Evolutionary conservation across 2,329 filamentous ascomycete species (phyloP).

Genomic region (Colletotrichum gloeosporioides): DNA sequence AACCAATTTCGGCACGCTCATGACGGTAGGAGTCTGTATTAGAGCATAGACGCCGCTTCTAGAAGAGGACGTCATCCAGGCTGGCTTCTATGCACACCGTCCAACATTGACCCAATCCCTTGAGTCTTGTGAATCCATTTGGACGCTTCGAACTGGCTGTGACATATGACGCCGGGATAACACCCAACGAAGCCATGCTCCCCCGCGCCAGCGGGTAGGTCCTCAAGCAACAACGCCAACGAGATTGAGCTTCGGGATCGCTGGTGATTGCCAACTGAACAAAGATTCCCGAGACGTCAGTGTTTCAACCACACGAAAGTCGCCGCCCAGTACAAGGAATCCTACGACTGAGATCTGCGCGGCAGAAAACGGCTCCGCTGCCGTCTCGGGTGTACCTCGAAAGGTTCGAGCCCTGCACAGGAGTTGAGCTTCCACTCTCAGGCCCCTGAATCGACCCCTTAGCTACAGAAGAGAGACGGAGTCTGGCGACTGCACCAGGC

Average conservation of each 20-base stretch:
- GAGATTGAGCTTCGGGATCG: background rate
- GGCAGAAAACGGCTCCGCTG: background rate
- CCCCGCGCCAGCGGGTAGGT: too few relatives aligned
- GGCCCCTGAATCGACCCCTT: fast-evolving
- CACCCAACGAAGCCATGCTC: background rate
- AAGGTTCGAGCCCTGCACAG: fast-evolving
- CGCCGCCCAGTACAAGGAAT: background rate
- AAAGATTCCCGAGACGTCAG: background rate
- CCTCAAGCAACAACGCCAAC: background rate
- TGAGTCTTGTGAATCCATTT: too few relatives aligned
- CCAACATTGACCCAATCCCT: background rate
- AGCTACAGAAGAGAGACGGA: background rate
- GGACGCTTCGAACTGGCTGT: too few relatives aligned
- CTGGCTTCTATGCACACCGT: background rate
- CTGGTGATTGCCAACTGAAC: background rate
- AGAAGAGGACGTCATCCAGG: background rate
- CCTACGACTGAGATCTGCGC: background rate
- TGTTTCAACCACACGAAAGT: too few relatives aligned
- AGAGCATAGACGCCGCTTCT: too few relatives aligned
- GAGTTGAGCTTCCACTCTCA: fast-evolving
- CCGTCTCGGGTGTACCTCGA: too few relatives aligned
- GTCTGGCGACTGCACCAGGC: background rate
- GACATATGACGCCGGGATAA: too few relatives aligned
- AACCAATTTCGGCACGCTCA: too few relatives aligned
- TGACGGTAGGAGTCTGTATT: too few relatives aligned